Base-by-base conservation (phyloP, 371 early-diverging fungal genomes). In the Saksenaea oblongispora region DNA sequence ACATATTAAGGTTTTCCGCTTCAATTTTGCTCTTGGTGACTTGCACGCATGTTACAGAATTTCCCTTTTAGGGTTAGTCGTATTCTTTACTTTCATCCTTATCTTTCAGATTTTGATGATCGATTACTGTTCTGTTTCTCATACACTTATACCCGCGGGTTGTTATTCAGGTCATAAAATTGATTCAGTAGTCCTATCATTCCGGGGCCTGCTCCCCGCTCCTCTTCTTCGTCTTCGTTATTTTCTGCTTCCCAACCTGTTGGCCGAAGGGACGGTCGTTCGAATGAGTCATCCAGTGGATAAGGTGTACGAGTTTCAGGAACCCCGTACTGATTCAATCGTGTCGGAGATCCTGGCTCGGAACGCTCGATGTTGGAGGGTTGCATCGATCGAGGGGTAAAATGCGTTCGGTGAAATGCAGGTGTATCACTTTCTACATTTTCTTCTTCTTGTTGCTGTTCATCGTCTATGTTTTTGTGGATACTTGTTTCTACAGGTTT, bases 101-200 rank as follows among this genome's bases (percentile, higher is more conserved):
- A 47, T 47, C 51, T 22, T 47, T 47, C 11, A 22, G 42, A 17
- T 17, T 41, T 13, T n/a, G 42, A 41, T 41, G 42, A 41, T 41
- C 42, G 42, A 41, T 41, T 41, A 22, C 51, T 47, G 22, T 47
- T 44, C 18, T 14, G 7, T 22, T 7, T 10, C 11, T 17, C 17
- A 22, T 18, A 47, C 22, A 5, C 22, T 22, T 47, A 47, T 22
- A 47, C 24, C 4, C 10, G 22, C 22, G 76, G 73, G 27, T 67
- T 69, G 63, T 83, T 84, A 62, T 84, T 85, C 62, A 84, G 69
- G 56, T 87, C 87, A 70, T 88, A 87, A 41, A 88, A 80, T 67
- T 85, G 82, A 44, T 87, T 87, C 47, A 88, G 58, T 31, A 88
- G 58, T 0, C 85, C 87, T 63, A 84, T 65, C 56, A 87, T 73